Percentiles rank a stretch among this genome's conserved stretches.
Conservation (phyloP, 2,329 filamentous ascomycete genomes). For the Phyllosticta citribraziliensis region DNA sequence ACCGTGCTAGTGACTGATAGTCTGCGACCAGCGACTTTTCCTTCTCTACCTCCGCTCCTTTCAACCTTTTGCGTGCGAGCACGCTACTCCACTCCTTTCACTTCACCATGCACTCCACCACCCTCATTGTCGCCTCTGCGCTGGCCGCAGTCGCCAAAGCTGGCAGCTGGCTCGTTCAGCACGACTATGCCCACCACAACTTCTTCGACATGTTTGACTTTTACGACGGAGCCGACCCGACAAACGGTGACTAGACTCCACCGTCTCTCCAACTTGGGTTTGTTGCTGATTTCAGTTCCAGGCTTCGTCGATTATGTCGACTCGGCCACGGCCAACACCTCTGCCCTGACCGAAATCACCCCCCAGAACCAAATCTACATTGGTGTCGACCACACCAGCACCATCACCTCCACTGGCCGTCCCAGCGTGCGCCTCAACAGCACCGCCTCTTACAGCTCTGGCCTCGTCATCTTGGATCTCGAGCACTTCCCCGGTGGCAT, state of each 20-base stretch:
- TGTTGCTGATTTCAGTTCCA: slow-evolving; percentile 11
- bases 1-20: neutral
- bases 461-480: slow-evolving; percentile 41
- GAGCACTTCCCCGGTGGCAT: slow-evolving; percentile 40
- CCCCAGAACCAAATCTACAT: slow-evolving; percentile 30
- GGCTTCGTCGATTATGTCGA: slow-evolving; percentile 34
- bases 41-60: neutral
- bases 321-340: slow-evolving; percentile 25
- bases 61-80: neutral
- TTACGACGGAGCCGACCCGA: slow-evolving; percentile 33
- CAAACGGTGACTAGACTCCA: slow-evolving; percentile 24
- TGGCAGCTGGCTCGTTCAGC: slow-evolving; percentile 22
- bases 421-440: slow-evolving; percentile 38
- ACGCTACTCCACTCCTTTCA: slow-evolving; percentile 4
- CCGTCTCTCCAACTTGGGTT: slow-evolving; percentile 16
- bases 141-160: slow-evolving; percentile 24
- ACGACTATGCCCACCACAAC: slow-evolving; percentile 14
- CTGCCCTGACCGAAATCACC: slow-evolving; percentile 31
- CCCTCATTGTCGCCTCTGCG: slow-evolving; percentile 24
- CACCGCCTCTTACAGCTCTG: slow-evolving; percentile 37
- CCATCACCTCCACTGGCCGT: slow-evolving; percentile 29
- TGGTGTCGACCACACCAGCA: slow-evolving; percentile 35
- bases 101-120: slow-evolving; percentile 24
- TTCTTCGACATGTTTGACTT: slow-evolving; percentile 30
- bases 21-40: neutral